A percentile compares a stretch with the other conserved stretches of the same genome.
Conservation (phyloP, 108 stramenopile species). For the Chaetoceros tenuissimus region DNA sequence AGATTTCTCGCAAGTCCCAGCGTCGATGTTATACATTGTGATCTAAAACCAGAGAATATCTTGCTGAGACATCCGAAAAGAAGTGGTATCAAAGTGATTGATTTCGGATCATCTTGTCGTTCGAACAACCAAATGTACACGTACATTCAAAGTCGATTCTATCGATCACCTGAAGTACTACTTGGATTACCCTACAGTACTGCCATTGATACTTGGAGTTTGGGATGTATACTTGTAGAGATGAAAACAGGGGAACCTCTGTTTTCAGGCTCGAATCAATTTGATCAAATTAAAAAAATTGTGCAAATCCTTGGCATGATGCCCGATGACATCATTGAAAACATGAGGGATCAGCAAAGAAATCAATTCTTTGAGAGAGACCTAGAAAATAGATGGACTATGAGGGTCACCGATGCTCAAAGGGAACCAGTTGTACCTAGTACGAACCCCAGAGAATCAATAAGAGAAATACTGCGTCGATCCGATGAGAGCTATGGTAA, state of each 20-base stretch:
- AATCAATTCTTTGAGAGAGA: slow-evolving; percentile 63
- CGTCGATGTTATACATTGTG: slow-evolving; percentile 96
- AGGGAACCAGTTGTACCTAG: slow-evolving; percentile 48
- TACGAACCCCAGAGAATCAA: slow-evolving; percentile 45
- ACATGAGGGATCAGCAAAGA: slow-evolving; percentile 64
- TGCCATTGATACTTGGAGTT: slow-evolving; percentile 98
- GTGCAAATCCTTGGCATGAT: slow-evolving; percentile 88
- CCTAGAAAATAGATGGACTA: slow-evolving; percentile 28
- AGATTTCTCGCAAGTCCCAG: slow-evolving; percentile 81
- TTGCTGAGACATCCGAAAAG: slow-evolving; percentile 89
- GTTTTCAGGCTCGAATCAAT: slow-evolving; percentile 94
- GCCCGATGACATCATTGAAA: slow-evolving; percentile 65
- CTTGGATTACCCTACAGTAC: slow-evolving; percentile 90
- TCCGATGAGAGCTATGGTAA: slow-evolving; percentile 53
- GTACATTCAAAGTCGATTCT: slow-evolving; percentile 99
- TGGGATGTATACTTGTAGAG: slow-evolving; percentile 98
- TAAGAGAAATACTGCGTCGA: slow-evolving; percentile 75
- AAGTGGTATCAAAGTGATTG: slow-evolving; percentile 95
- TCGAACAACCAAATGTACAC: slow-evolving; percentile 89
- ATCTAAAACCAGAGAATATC: slow-evolving; percentile 99
- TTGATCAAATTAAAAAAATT: slow-evolving; percentile 95
- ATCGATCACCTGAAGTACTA: slow-evolving; percentile 97
- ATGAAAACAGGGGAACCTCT: slow-evolving; percentile 98
- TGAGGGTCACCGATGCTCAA: slow-evolving; percentile 38
- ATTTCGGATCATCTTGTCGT: slow-evolving; percentile 94